Conservation (phyloP, 2,329 filamentous ascomycete species). For the Amesomyces nigricolor region DNA sequence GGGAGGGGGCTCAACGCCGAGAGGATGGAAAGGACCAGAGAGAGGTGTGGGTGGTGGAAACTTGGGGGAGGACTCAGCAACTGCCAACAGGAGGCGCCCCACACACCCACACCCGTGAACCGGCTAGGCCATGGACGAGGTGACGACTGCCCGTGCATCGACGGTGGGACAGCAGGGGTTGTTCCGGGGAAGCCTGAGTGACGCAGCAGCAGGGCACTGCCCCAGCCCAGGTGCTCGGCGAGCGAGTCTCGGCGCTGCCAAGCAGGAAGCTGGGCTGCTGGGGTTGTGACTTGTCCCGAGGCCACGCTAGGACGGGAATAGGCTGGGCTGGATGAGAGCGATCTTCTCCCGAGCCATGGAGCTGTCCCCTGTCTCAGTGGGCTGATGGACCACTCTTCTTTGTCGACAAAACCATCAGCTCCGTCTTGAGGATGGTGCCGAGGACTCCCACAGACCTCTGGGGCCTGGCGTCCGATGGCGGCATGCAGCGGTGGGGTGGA, state of each 20-base stretch:
- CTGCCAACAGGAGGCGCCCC: slow-evolving; percentile 13
- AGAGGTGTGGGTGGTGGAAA: slow-evolving; percentile 1
- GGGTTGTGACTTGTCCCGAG: slow-evolving; percentile 18
- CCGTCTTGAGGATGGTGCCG: neutral
- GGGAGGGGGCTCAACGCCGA: too few species aligned
- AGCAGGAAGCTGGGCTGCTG: slow-evolving; percentile 12
- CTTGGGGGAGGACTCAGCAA: neutral
- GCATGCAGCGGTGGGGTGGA: neutral
- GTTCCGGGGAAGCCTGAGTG: slow-evolving; percentile 3
- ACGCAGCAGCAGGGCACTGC: slow-evolving; percentile 14
- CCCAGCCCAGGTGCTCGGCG: slow-evolving; percentile 20
- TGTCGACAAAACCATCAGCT: slow-evolving; percentile 4
- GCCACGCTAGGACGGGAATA: slow-evolving; percentile 8
- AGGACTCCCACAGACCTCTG: too few species aligned
- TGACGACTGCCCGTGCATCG: slow-evolving; percentile 23
- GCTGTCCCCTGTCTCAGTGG: too few species aligned
- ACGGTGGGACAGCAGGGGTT: slow-evolving; percentile 21
- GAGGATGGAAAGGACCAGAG: too few species aligned
- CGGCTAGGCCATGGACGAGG: slow-evolving; percentile 12
- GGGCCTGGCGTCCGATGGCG: too few species aligned
- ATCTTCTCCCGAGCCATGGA: neutral
- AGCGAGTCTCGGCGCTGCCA: slow-evolving; percentile 15
- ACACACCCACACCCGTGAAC: slow-evolving; percentile 16
- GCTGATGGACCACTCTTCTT: too few species aligned
- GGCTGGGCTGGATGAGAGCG: neutral